Percentiles rank a stretch among this genome's conserved stretches.
phyloP scores from a whole-genome alignment of 2,329 filamentous ascomycete genomes.

The Colletotrichum godetiae region DNA sequence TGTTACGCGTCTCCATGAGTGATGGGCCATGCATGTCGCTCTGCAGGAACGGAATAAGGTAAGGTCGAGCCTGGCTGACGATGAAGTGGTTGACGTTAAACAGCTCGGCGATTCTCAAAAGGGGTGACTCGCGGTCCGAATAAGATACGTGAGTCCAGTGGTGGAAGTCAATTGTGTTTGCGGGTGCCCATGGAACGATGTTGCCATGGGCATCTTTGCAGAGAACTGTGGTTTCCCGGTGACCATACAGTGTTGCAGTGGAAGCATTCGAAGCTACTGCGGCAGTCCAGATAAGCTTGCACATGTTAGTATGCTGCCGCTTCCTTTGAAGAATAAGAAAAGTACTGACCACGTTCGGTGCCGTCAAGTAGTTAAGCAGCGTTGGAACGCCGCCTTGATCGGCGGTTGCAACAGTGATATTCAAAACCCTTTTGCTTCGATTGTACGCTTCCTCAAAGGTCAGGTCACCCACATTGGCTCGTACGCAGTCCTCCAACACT shows the following conservation, averaged over 20 bases:
- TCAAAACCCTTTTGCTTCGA: conserved; percentile 85
- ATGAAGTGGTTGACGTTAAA: conserved; percentile 98
- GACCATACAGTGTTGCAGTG: conserved; percentile 72
- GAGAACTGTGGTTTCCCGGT: conserved; percentile 72
- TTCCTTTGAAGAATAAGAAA: background rate
- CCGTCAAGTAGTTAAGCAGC: conserved; percentile 90
- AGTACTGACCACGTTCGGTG: conserved; percentile 85
- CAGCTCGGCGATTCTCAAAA: conserved; percentile 80
- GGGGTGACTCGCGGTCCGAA: conserved; percentile 71
- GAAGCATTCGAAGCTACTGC: conserved; percentile 81
- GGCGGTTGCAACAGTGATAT: conserved; percentile 88
- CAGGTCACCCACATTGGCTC: conserved; percentile 85
- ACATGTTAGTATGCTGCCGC: conserved; percentile 20
- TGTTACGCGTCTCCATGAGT: conserved; percentile 68
- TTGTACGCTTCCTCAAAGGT: conserved; percentile 95
- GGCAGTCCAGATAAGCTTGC: conserved; percentile 81
- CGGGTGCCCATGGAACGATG: conserved; percentile 79
- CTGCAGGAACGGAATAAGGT: conserved; percentile 86
- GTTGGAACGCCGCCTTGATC: conserved; percentile 82
- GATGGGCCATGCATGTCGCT: conserved; percentile 83
- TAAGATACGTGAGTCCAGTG: conserved; percentile 76
- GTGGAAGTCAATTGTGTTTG: conserved; percentile 71
- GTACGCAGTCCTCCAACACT: conserved; percentile 85
- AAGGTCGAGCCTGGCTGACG: conserved; percentile 90
- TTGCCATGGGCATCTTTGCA: conserved; percentile 81